Conservation (phyloP, 2,329 filamentous ascomycete species). For the Exophiala sideris region DNA sequence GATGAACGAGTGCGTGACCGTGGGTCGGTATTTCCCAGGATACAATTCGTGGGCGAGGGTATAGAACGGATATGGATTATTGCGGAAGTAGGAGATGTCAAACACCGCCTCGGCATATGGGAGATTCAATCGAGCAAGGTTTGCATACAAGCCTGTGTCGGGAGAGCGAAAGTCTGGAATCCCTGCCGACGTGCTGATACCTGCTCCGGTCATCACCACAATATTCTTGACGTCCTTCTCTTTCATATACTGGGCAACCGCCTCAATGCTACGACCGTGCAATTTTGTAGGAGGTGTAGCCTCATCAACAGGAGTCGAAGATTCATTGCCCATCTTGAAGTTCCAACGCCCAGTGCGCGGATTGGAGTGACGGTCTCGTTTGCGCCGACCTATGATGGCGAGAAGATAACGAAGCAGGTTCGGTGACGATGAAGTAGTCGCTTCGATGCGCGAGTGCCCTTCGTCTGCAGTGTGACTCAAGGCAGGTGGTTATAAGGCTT, state of each 20-base stretch:
- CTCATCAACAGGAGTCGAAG: constrained; percentile 65
- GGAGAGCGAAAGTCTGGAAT: constrained; percentile 95
- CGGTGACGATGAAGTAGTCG: background rate
- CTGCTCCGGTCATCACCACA: constrained; percentile 86
- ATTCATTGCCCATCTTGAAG: constrained; percentile 79
- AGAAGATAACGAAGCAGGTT: constrained; percentile 13
- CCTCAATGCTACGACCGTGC: constrained; percentile 64
- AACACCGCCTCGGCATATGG: constrained; percentile 92
- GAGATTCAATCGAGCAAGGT: constrained; percentile 79
- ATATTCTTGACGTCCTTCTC: constrained; percentile 65
- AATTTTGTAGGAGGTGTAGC: constrained; percentile 64
- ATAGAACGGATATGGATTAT: constrained; percentile 87
- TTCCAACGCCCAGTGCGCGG: constrained; percentile 29
- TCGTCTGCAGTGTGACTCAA: background rate
- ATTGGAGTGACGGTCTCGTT: constrained; percentile 42
- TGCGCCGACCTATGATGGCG: constrained; percentile 51
- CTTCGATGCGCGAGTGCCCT: background rate
- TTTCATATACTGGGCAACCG: constrained; percentile 76
- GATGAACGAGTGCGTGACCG: constrained; percentile 86
- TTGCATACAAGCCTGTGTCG: constrained; percentile 88
- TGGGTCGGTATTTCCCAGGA: constrained; percentile 83
- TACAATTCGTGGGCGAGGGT: constrained; percentile 87
- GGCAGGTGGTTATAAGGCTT: no score
- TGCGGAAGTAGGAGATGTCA: constrained; percentile 82
- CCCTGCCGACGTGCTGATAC: constrained; percentile 60